A percentile compares a stretch with the other conserved stretches of the same genome.
These are phyloP conservation scores for Stromatinia cepivora DNA, from an alignment of 2,329 filamentous ascomycete species.

Conservation along the genomic window DNA sequence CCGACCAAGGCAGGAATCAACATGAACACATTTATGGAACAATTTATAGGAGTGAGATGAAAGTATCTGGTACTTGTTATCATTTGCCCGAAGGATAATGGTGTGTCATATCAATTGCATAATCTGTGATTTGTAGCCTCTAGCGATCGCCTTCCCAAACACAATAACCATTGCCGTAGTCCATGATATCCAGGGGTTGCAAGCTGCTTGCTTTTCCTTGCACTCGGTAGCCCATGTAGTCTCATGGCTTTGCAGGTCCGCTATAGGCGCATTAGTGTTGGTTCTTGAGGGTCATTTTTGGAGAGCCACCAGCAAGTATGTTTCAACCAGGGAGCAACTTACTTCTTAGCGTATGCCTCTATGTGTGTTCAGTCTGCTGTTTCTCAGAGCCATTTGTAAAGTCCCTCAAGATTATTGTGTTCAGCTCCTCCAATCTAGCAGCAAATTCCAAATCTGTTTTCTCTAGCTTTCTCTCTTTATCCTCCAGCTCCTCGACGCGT, in stretches of 20 bases:
- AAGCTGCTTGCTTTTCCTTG: not conserved
- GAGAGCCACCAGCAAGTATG: too few species aligned
- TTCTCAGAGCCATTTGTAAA: not conserved
- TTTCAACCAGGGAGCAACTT: not conserved
- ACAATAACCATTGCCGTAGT: not conserved
- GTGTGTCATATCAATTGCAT: not conserved
- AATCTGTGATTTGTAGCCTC: not conserved
- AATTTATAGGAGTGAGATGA: not conserved
- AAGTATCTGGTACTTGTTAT: not conserved
- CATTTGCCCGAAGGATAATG: not conserved
- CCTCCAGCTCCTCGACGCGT: not conserved
- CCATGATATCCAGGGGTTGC: not conserved
- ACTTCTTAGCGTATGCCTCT: too few species aligned
- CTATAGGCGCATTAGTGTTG: too few species aligned
- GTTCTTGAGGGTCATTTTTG: too few species aligned
- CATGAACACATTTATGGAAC: not conserved
- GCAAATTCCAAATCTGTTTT: not conserved
- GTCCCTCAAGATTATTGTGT: not conserved
- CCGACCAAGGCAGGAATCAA: not conserved
- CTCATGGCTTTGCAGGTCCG: too few species aligned
- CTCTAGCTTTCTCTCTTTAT: too few species aligned
- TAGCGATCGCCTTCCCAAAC: not conserved
- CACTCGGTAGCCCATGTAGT: too few species aligned
- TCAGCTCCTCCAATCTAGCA: not conserved
- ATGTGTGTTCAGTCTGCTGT: not conserved